phyloP scores from a whole-genome alignment of 2,329 filamentous ascomycete species.

The Sphaerulina musiva region DNA sequence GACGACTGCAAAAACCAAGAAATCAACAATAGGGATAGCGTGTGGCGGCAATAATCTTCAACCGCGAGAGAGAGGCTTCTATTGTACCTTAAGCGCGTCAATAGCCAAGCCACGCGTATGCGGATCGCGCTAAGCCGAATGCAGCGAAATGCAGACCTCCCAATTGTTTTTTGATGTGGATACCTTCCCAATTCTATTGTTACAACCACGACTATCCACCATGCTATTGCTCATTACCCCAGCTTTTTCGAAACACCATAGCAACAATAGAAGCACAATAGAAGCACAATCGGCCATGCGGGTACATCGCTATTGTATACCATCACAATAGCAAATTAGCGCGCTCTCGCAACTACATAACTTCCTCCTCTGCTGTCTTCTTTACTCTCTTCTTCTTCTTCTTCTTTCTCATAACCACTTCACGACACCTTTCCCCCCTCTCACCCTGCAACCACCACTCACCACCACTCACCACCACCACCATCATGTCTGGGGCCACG shows the following conservation, averaged over 20 bases:
- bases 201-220: background rate
- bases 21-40: too few species aligned
- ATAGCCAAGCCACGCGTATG: too few species aligned
- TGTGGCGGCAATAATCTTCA: too few species aligned
- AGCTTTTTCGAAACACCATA: background rate
- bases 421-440: background rate
- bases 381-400: background rate
- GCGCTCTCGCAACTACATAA: background rate
- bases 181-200: background rate
- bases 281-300: background rate
- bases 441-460: background rate
- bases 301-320: background rate
- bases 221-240: background rate
- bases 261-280: background rate
- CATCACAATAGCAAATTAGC: background rate
- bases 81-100: too few species aligned
- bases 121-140: too few species aligned
- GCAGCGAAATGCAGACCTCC: background rate
- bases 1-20: too few species aligned
- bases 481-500: constrained; percentile 9
- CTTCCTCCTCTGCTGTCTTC: too few species aligned
- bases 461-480: too few species aligned
- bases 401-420: background rate
- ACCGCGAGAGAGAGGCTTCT: too few species aligned
- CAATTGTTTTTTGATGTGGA: background rate